Evolutionary conservation across 257 asterid genomes (phyloP).

Genomic region (Solanum paucissectum): DNA sequence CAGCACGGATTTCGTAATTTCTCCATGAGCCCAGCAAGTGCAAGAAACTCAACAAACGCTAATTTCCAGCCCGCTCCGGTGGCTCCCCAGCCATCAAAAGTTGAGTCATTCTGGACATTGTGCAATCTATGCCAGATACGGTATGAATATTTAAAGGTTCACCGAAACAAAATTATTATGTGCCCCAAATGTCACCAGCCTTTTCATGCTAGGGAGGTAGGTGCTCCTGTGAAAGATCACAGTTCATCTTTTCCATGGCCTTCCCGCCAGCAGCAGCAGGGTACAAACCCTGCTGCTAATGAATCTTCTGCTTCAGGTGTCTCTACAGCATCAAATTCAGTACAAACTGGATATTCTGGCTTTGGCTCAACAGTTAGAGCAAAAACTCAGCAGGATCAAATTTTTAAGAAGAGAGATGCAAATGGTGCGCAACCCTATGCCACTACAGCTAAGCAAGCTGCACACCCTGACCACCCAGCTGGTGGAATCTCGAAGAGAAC

Average conservation of each 20-base stretch:
- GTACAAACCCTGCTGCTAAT: not conserved
- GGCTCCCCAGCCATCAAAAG: constrained; percentile 5
- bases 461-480: constrained; percentile 4
- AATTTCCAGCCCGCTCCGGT: constrained; percentile 7
- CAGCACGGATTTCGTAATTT: not conserved
- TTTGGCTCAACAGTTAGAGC: not conserved
- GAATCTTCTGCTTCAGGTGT: constrained; percentile 5
- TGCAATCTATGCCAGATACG: constrained; percentile 34
- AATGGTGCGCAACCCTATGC: not conserved
- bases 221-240: constrained; percentile 10
- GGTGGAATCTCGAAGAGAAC: constrained; percentile 14
- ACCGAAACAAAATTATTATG: constrained; percentile 29
- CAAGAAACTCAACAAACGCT: not conserved
- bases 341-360: not conserved
- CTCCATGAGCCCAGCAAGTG: constrained; percentile 11
- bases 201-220: constrained; percentile 38
- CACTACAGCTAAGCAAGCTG: constrained; percentile 2
- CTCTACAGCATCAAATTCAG: not conserved
- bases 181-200: constrained; percentile 38
- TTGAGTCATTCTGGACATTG: constrained; percentile 47
- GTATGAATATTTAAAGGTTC: constrained; percentile 18
- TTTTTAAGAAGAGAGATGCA: not conserved
- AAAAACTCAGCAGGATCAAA: not conserved
- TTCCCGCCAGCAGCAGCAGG: constrained; percentile 12
- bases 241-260: not conserved